Evolutionary conservation across 345 rosid species (phyloP).

Genomic region (Populus simonii): DNA sequence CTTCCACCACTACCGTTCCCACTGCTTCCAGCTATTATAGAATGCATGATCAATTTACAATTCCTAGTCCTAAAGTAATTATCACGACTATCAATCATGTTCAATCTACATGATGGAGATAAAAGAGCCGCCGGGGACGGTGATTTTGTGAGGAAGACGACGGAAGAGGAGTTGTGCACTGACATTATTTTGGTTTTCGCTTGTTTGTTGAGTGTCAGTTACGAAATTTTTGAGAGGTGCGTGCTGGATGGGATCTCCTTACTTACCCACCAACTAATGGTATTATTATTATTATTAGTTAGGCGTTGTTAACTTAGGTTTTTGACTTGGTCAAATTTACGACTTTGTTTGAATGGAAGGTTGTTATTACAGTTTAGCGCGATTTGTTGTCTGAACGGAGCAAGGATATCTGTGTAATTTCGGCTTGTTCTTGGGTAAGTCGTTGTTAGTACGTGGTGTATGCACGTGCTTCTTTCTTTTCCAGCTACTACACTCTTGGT

Average conservation of each 20-base stretch:
- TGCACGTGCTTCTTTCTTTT: background rate
- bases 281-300: too few species aligned
- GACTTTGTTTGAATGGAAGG: background rate
- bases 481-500: background rate
- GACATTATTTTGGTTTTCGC: background rate
- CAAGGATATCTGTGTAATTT: background rate
- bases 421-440: background rate
- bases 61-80: background rate
- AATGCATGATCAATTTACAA: background rate
- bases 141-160: background rate
- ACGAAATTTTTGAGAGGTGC: background rate
- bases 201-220: background rate
- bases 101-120: background rate
- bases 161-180: background rate
- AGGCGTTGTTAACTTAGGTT: background rate
- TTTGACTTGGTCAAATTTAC: background rate
- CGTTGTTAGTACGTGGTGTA: background rate
- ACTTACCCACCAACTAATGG: background rate
- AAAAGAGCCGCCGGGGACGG: background rate
- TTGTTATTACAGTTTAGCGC: background rate
- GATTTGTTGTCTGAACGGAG: background rate
- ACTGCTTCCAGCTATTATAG: conserved; percentile 8
- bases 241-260: background rate
- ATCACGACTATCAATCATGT: background rate
- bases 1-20: background rate